Conservation (phyloP, 768 basidiomycete genomes). For the Boletus rubescentipes region DNA sequence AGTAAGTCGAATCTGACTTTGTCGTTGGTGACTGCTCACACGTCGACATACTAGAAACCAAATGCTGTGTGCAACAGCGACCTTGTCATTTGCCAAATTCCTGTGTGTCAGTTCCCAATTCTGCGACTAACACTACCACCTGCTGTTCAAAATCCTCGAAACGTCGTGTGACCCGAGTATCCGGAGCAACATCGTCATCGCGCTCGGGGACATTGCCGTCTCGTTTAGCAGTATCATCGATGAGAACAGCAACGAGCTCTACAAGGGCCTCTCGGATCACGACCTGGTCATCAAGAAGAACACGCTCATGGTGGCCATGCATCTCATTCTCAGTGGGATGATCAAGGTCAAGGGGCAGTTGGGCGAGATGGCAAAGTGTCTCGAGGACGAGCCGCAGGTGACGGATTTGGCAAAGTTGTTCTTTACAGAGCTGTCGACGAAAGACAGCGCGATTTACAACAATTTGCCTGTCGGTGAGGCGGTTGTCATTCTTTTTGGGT, state of each 20-base stretch:
- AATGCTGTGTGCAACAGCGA: conserved; percentile 82
- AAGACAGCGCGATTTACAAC: conserved; percentile 99
- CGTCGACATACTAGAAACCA: conserved; percentile 64
- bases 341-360: conserved; percentile 99
- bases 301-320: conserved; percentile 96
- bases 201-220: conserved; percentile 94
- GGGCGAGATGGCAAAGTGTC: conserved; percentile 99
- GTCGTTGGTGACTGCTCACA: conserved; percentile 7
- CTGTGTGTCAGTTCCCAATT: conserved; percentile 93
- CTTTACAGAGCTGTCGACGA: conserved; percentile 93
- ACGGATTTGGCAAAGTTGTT: conserved; percentile 96
- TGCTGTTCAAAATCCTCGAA: conserved; percentile 94
- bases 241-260: conserved; percentile 94
- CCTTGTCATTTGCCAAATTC: conserved; percentile 90
- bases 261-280: conserved; percentile 87
- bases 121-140: conserved; percentile 84
- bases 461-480: conserved; percentile 89
- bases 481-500: too few relatives aligned
- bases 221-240: conserved; percentile 98
- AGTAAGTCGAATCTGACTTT: conserved; percentile 39
- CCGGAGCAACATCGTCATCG: conserved; percentile 95
- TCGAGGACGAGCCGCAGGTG: conserved; percentile 87
- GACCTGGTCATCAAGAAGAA: conserved; percentile 97
- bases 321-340: conserved; percentile 97
- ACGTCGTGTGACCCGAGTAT: conserved; percentile 88